phyloP scores from a whole-genome alignment of 2,329 filamentous ascomycete genomes.

The Macroventuria anomochaeta region DNA sequence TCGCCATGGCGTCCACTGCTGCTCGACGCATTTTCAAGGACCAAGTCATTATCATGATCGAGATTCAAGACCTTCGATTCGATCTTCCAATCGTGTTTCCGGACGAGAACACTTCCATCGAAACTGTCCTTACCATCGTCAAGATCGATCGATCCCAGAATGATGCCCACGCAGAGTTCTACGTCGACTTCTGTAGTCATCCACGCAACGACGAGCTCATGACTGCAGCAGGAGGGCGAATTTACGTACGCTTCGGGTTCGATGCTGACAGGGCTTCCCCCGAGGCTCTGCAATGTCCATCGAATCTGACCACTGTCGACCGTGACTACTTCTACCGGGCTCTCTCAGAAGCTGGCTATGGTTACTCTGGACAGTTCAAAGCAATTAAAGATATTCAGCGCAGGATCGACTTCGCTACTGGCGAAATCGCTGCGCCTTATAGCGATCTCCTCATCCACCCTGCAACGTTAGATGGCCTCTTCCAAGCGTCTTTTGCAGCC shows the following conservation, averaged over 20 bases:
- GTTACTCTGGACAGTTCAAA: conserved; percentile 11
- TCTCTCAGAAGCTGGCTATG: not conserved
- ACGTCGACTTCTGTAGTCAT: conserved; percentile 18
- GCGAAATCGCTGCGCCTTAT: not conserved
- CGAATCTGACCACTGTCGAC: conserved; percentile 1
- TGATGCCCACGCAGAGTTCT: conserved; percentile 8
- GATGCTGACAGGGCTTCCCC: conserved; percentile 10
- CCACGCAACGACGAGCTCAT: conserved; percentile 12
- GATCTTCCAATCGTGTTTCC: conserved; percentile 11
- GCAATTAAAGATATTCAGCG: conserved; percentile 3
- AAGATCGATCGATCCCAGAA: not conserved
- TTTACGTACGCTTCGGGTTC: conserved; percentile 8
- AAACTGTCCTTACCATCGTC: conserved; percentile 16
- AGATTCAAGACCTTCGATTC: conserved; percentile 8
- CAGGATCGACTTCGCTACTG: conserved; percentile 14
- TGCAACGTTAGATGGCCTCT: conserved; percentile 34
- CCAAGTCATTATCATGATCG: conserved; percentile 10
- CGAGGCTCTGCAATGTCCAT: not conserved
- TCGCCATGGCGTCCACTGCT: conserved; percentile 46
- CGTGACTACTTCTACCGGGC: conserved; percentile 21
- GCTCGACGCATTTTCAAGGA: conserved; percentile 5
- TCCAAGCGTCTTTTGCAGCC: conserved; percentile 40
- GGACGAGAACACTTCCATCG: conserved; percentile 13
- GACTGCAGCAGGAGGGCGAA: conserved; percentile 10
- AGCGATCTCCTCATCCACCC: conserved; percentile 45